phyloP scores from a whole-genome alignment of 805 yeast genomes.

The Zygoascus bituminiphila region DNA sequence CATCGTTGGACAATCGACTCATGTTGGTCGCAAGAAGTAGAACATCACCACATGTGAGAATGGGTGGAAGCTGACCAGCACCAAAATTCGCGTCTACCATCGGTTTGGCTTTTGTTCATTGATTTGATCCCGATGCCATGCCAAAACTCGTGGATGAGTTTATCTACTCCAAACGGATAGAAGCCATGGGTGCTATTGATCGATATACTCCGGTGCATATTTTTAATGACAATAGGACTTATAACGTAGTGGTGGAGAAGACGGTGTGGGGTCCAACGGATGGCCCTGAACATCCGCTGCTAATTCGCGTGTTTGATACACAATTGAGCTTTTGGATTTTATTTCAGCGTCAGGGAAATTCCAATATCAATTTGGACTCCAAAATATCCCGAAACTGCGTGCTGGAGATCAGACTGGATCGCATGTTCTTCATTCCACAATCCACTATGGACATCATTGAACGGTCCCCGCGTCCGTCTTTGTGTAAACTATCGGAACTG shows the following conservation, averaged over 20 bases:
- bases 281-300: not conserved
- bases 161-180: not conserved
- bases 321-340: not conserved
- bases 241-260: not conserved
- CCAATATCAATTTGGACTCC: not conserved
- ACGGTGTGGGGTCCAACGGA: not conserved
- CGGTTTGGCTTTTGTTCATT: not conserved
- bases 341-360: not conserved
- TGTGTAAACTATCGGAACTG: not conserved
- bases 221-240: not conserved
- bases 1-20: conserved; percentile 11
- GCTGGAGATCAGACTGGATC: conserved; percentile 1
- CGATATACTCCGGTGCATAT: not conserved
- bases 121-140: not conserved
- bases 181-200: not conserved
- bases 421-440: not conserved
- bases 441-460: not conserved
- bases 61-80: too few relatives aligned
- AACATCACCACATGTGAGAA: not conserved
- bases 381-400: not conserved
- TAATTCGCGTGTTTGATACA: not conserved
- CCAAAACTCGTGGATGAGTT: not conserved
- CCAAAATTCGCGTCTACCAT: too few relatives aligned
- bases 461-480: not conserved
- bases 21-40: not conserved